Evolutionary conservation across 139 green algal species (phyloP), one percentile per base, ranked within the genome.

Genomic region (Ettlia oleoabundans): DNA sequence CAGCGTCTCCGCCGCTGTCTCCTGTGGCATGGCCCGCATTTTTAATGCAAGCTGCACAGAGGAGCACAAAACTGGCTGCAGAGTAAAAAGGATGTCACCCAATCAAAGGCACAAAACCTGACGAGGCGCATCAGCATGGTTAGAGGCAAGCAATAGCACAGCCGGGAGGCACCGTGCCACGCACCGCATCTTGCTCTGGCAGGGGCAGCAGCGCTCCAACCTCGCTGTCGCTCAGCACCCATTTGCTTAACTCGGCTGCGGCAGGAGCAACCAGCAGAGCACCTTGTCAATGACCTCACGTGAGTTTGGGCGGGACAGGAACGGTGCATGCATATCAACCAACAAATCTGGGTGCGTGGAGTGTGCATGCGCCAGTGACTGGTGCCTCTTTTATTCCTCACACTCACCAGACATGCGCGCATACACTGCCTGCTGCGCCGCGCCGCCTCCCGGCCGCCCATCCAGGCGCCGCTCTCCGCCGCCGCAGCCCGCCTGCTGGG

Each of bases 221-320:
- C 9, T 32, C 61, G 26, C 42, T 69, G 52, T 87, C 82, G 33
- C 75, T 58, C 22, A 83, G 35, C 72, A 87, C 73, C 83, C 83
- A 87, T 33, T 47, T 30, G 73, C 73, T 69, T n/a, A 80, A 35
- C 73, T 80, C 73, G 0, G 73, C 73, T 78, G 72, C 72, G 30
- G 0, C 32, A 2, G 2, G 32, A 51, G 19, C 22, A 47, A 42
- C 3, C 62, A 2, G 26, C 4, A 33, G 62, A 2, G n/a, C n/a
- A n/a, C n/a, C n/a, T n/a, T n/a, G n/a, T n/a, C n/a, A n/a, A n/a
- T n/a, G n/a, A n/a, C n/a, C n/a, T n/a, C n/a, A n/a, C n/a, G n/a
- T n/a, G n/a, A n/a, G n/a, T n/a, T n/a, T n/a, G n/a, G n/a, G n/a
- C n/a, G n/a, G n/a, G n/a, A n/a, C n/a, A n/a, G n/a, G n/a, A n/a